These are phyloP conservation scores for Botrytis aclada DNA, from an alignment of 2,329 filamentous ascomycete genomes.

Conservation along the genomic window DNA sequence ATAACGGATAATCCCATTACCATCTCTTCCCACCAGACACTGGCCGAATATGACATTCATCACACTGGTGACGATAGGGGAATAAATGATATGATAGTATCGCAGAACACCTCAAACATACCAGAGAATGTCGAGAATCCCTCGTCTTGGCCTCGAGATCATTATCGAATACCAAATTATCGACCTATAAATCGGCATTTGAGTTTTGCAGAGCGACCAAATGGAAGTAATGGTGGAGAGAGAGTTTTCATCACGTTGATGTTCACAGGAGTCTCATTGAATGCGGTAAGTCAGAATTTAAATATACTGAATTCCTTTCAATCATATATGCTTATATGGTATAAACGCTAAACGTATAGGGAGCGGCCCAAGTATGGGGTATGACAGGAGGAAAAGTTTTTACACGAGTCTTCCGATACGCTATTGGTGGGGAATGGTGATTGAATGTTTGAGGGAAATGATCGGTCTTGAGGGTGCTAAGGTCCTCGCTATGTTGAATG, in stretches of 20 bases:
- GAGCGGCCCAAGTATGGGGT: neutral
- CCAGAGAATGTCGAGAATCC: neutral
- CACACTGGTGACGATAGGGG: neutral
- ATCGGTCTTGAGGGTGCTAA: neutral
- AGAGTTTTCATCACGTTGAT: neutral
- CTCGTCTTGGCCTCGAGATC: neutral
- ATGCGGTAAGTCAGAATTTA: neutral
- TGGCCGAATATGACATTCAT: neutral
- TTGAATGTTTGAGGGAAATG: neutral
- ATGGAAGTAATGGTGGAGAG: neutral
- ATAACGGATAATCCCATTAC: neutral
- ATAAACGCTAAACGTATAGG: neutral
- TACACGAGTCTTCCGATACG: slow-evolving; percentile 48
- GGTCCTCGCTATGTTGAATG: neutral
- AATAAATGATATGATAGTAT: neutral
- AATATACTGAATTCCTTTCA: neutral
- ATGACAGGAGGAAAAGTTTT: slow-evolving; percentile 48
- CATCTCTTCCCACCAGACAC: neutral
- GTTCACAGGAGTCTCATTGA: neutral
- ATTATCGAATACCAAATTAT: neutral
- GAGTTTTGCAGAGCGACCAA: neutral
- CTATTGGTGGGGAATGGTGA: slow-evolving; percentile 41
- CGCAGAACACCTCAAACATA: neutral
- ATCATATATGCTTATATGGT: neutral
- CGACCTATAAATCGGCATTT: neutral